Conservation (phyloP, 495 filamentous ascomycete species). For the Aspergillus ostianus region DNA sequence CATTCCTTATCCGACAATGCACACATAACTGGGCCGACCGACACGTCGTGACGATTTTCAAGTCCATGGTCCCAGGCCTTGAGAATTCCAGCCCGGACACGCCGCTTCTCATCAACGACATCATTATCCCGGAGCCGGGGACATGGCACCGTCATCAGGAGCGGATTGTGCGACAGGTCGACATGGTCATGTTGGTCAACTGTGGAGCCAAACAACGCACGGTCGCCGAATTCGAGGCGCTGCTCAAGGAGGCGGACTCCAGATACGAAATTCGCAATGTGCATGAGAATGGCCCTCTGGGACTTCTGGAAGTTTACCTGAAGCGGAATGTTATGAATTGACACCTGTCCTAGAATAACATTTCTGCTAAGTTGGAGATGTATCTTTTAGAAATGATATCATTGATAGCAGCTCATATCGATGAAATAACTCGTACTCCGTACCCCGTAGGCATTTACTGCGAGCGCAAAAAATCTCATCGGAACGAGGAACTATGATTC, state of each 20-base stretch:
- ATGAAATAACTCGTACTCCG: too few relatives aligned
- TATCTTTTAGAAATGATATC: too few relatives aligned
- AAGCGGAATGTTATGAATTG: too few relatives aligned
- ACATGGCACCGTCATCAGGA: neutral
- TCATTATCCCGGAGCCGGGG: neutral
- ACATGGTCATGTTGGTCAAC: neutral
- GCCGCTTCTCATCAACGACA: neutral
- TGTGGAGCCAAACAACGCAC: neutral
- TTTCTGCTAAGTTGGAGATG: too few relatives aligned
- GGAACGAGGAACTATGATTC: too few relatives aligned
- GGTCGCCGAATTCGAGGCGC: neutral
- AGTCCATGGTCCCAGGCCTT: neutral
- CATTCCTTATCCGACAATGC: neutral
- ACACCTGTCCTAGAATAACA: too few relatives aligned
- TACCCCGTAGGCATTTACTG: too few relatives aligned
- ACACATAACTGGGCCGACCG: neutral
- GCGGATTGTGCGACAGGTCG: neutral
- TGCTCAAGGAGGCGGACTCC: conserved; percentile 1
- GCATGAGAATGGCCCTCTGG: neutral
- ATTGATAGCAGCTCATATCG: too few relatives aligned
- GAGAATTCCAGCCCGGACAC: neutral
- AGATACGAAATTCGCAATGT: conserved; percentile 5
- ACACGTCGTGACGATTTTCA: neutral
- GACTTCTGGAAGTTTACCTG: neutral
- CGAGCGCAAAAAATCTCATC: too few relatives aligned